These are phyloP conservation scores for Hysterangium stoloniferum DNA, from an alignment of 768 basidiomycete genomes.

Conservation along the genomic window DNA sequence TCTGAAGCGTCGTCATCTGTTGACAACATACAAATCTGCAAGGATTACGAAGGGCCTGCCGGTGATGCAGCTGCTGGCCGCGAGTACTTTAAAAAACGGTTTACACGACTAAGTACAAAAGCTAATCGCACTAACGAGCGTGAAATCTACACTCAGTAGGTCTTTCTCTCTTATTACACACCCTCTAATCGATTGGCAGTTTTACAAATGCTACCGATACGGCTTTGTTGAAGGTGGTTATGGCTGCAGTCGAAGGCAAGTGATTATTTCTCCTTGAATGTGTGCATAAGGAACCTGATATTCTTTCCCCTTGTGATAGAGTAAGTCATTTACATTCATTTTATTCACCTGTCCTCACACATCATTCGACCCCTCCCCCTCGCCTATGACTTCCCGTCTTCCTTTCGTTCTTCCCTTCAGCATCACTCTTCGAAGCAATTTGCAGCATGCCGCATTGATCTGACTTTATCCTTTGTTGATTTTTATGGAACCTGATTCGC, in stretches of 20 bases:
- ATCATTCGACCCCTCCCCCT: conserved; percentile 26
- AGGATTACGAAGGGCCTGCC: conserved; percentile 82
- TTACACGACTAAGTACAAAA: conserved; percentile 75
- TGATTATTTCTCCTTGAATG: conserved; percentile 14
- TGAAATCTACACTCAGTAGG: conserved; percentile 92
- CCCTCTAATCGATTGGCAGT: conserved; percentile 31
- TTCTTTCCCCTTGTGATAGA: conserved; percentile 34
- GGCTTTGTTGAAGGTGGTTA: conserved; percentile 78
- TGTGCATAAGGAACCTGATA: conserved; percentile 6
- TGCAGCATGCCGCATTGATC: conserved; percentile 59
- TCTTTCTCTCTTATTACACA: conserved; percentile 16
- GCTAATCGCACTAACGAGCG: conserved; percentile 78
- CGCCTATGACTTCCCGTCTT: too few relatives aligned
- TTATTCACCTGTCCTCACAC: conserved; percentile 16
- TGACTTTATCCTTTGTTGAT: conserved; percentile 25
- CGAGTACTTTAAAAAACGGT: conserved; percentile 86
- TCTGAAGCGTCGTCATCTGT: too few relatives aligned
- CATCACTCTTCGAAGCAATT: conserved; percentile 60
- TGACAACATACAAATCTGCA: conserved; percentile 1
- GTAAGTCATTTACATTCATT: conserved; percentile 44
- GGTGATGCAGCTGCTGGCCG: conserved; percentile 68
- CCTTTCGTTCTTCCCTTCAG: conserved; percentile 31
- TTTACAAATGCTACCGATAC: conserved; percentile 90
- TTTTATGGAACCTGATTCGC: not conserved
- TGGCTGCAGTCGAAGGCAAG: conserved; percentile 93